Conservation (phyloP, 768 basidiomycete species). For the Phaeotremella skinneri region DNA sequence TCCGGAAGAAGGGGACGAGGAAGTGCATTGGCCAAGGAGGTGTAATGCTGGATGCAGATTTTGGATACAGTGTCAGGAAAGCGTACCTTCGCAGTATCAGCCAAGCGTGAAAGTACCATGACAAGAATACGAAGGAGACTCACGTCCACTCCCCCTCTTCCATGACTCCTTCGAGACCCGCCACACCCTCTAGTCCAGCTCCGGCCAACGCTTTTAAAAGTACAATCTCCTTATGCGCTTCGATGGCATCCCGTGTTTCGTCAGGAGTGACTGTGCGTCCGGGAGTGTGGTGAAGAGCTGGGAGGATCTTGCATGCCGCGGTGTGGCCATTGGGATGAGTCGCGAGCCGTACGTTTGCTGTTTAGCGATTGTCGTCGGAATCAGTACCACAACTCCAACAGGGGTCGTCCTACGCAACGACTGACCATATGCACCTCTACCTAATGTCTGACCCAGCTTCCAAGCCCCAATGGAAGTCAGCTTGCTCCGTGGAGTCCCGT, state of each 20-base stretch:
- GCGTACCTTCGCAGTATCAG: conserved; percentile 35
- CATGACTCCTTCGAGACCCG: conserved; percentile 47
- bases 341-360: conserved; percentile 48
- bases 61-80: conserved; percentile 36
- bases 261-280: conserved; percentile 32
- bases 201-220: conserved; percentile 43
- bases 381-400: not conserved
- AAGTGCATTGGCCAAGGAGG: conserved; percentile 15
- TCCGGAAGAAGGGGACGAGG: conserved; percentile 43
- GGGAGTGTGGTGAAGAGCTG: conserved; percentile 31
- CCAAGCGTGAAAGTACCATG: not conserved
- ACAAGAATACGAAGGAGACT: conserved; percentile 14
- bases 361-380: not conserved
- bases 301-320: conserved; percentile 50
- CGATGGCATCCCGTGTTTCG: conserved; percentile 42
- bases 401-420: too few species aligned
- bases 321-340: conserved; percentile 38
- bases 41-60: conserved; percentile 20
- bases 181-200: conserved; percentile 39
- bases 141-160: conserved; percentile 48
- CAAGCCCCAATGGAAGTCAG: conserved; percentile 43
- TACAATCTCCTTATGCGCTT: conserved; percentile 49
- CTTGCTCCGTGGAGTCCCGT: conserved; percentile 39
- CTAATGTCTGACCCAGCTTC: conserved; percentile 43
- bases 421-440: conserved; percentile 49